Evolutionary conservation across 768 basidiomycete species (phyloP).

Genomic region (Amanita jacksonii): DNA sequence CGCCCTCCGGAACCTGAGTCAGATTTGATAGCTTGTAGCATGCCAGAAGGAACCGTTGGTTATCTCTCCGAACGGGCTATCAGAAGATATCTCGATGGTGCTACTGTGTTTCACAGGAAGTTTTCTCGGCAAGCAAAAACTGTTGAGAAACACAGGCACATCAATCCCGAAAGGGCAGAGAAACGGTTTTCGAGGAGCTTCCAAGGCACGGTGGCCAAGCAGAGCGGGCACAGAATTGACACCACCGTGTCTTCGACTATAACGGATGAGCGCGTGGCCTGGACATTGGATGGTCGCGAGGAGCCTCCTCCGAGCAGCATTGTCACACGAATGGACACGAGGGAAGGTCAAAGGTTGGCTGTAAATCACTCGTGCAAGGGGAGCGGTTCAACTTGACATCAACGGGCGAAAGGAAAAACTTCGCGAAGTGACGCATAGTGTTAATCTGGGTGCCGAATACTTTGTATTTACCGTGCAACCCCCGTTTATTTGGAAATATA

Average conservation of each 20-base stretch:
- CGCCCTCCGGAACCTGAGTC: conserved; percentile 67
- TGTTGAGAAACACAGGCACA: conserved; percentile 59
- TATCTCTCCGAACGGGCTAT: conserved; percentile 64
- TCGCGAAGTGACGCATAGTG: no score
- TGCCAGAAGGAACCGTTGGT: conserved; percentile 63
- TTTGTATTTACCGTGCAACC: no score
- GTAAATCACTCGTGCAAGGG: conserved; percentile 49
- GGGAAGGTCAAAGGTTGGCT: conserved; percentile 65
- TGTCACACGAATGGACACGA: conserved; percentile 80
- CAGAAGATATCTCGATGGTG: conserved; percentile 66
- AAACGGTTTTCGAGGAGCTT: conserved; percentile 52
- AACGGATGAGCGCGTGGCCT: conserved; percentile 52
- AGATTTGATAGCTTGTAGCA: conserved; percentile 54
- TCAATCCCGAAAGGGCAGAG: conserved; percentile 53
- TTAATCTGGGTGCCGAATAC: no score
- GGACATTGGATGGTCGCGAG: conserved; percentile 75
- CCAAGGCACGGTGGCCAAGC: conserved; percentile 26
- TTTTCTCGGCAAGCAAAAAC: conserved; percentile 45
- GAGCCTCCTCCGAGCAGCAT: conserved; percentile 88
- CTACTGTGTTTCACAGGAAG: conserved; percentile 53
- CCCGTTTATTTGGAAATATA: no score
- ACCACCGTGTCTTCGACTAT: neutral
- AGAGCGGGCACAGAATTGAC: conserved; percentile 13
- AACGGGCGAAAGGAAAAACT: no score
- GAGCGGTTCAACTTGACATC: no score